Evolutionary conservation across 768 basidiomycete species (phyloP).

Genomic region (Lepiota venenata): DNA sequence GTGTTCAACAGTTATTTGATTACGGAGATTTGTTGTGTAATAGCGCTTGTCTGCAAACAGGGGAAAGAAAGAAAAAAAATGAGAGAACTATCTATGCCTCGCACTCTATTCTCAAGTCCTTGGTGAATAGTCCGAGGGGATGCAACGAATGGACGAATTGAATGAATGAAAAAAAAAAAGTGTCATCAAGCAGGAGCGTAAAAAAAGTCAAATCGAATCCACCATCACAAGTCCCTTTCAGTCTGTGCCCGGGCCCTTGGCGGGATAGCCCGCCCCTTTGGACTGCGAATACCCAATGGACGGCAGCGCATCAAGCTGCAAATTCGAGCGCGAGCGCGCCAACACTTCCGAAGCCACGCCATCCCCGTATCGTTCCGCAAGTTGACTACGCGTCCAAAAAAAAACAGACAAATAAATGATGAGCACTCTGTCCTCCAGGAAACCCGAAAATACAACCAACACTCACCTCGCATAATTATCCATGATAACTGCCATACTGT

Average conservation of each 20-base stretch:
- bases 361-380: conserved; percentile 13
- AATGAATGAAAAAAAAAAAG: no score
- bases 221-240: no score
- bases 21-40: no score
- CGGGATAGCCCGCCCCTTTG: background rate
- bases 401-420: background rate
- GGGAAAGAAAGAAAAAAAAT: no score
- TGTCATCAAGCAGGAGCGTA: no score
- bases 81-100: no score
- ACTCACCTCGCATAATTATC: conserved; percentile 77
- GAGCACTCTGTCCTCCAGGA: background rate
- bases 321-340: conserved; percentile 9
- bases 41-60: no score
- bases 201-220: no score
- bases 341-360: conserved; percentile 13
- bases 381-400: background rate
- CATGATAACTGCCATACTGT: conserved; percentile 80
- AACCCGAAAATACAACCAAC: conserved; percentile 1
- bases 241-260: background rate
- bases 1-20: no score
- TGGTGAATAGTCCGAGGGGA: no score
- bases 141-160: no score
- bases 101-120: no score
- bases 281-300: conserved; percentile 2
- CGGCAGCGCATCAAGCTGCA: conserved; percentile 8